A percentile compares a stretch with the other conserved stretches of the same genome.
Evolutionary conservation across 176 grass and related monocot genomes (phyloP).

Genomic region (Zizania latifolia): DNA sequence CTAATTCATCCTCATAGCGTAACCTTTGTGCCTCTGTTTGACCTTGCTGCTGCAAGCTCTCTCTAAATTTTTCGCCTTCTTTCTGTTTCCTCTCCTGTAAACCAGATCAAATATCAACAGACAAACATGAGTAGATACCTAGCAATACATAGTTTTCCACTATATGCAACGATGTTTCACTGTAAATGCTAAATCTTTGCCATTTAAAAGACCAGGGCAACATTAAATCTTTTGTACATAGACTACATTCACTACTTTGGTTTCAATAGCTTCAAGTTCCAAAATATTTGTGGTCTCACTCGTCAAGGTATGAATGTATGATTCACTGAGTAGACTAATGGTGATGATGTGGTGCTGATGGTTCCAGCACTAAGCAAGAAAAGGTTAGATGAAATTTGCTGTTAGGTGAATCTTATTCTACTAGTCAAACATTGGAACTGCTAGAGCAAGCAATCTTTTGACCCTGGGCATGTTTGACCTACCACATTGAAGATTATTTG

Average conservation of each 20-base stretch:
- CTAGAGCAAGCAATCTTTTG: neutral
- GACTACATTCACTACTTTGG: neutral
- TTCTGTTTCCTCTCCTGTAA: slow-evolving; percentile 60
- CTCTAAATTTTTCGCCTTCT: slow-evolving; percentile 68
- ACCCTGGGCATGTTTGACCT: neutral
- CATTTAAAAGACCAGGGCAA: neutral
- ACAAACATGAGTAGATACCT: neutral
- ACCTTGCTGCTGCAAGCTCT: slow-evolving; percentile 47
- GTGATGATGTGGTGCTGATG: neutral
- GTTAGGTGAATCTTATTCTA: neutral
- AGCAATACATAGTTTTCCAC: slow-evolving; percentile 5
- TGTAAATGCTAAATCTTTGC: neutral
- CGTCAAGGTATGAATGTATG: too few relatives aligned
- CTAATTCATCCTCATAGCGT: slow-evolving; percentile 80
- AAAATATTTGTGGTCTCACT: neutral
- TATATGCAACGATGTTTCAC: neutral
- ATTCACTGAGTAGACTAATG: neutral
- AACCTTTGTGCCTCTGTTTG: slow-evolving; percentile 74
- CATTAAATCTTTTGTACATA: neutral
- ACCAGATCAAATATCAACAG: slow-evolving; percentile 14
- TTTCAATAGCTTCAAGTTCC: neutral
- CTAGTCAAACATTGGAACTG: neutral
- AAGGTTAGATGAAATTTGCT: neutral
- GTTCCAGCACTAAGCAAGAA: slow-evolving; percentile 11
- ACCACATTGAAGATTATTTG: slow-evolving; percentile 6